Percentiles rank a stretch among this genome's conserved stretches.
These are phyloP conservation scores for Xerocomellus chrysenteron DNA, from an alignment of 768 basidiomycete genomes.

Conservation along the genomic window DNA sequence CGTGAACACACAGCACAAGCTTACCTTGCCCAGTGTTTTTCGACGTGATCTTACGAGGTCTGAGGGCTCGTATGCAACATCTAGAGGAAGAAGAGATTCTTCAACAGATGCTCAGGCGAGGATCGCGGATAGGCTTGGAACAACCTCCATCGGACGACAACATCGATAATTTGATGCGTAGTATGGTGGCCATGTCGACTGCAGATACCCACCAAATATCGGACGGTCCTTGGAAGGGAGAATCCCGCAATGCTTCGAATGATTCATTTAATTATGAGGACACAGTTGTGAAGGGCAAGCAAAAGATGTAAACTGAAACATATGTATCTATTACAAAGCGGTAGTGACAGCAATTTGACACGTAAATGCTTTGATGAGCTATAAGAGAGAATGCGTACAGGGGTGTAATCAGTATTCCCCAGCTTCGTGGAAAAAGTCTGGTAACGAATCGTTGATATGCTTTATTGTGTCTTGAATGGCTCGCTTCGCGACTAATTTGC, in stretches of 20 bases:
- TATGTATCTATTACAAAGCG: neutral
- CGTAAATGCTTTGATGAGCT: neutral
- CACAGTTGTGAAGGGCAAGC: conserved; percentile 29
- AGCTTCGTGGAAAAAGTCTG: conserved; percentile 56
- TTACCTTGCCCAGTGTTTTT: conserved; percentile 32
- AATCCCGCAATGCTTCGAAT: conserved; percentile 2
- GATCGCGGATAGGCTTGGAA: conserved; percentile 37
- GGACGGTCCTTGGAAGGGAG: conserved; percentile 33
- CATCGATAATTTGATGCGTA: conserved; percentile 42
- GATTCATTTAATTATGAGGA: conserved; percentile 24
- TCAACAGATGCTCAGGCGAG: conserved; percentile 38
- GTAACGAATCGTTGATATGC: conserved; percentile 55
- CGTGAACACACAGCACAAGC: neutral
- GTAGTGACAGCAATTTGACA: neutral
- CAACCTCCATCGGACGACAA: conserved; percentile 36
- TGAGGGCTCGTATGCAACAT: conserved; percentile 37
- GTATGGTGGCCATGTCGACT: conserved; percentile 36
- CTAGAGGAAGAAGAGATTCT: conserved; percentile 47
- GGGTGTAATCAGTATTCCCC: conserved; percentile 28
- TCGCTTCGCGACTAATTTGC: conserved; percentile 56
- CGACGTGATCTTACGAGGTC: conserved; percentile 37
- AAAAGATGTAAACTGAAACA: conserved; percentile 16
- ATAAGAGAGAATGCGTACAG: neutral
- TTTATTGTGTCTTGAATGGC: conserved; percentile 56
- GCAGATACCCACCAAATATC: conserved; percentile 12